These are phyloP conservation scores for Batrachochytrium dendrobatidis DNA, from an alignment of 371 early-diverging fungal genomes.

Conservation along the genomic window DNA sequence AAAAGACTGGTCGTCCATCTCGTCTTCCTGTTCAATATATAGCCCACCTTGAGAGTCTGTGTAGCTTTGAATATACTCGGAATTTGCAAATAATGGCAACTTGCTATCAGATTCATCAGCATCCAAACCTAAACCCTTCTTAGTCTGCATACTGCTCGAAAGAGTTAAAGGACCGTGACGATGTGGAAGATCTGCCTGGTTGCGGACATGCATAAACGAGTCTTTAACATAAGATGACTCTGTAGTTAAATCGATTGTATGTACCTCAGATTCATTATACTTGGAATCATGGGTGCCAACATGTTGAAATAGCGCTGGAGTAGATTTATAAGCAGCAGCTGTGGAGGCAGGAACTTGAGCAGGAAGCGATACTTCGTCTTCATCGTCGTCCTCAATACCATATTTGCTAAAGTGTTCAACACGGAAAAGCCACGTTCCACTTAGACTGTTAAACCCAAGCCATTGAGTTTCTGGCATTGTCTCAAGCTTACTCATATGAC, in stretches of 20 bases:
- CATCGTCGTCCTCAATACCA: slow-evolving; percentile 53
- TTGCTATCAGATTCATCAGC: slow-evolving; percentile 18
- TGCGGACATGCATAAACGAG: not conserved
- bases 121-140: not conserved
- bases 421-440: slow-evolving; percentile 83
- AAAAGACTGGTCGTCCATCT: slow-evolving; percentile 6
- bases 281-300: not conserved
- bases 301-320: not conserved
- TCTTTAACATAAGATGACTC: not conserved
- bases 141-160: no score
- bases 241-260: not conserved
- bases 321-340: not conserved
- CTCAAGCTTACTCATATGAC: slow-evolving; percentile 62
- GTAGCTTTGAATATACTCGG: not conserved
- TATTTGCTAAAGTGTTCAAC: slow-evolving; percentile 83
- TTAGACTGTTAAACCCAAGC: slow-evolving; percentile 58
- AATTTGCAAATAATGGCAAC: no score
- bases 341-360: not conserved
- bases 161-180: not conserved
- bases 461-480: slow-evolving; percentile 64
- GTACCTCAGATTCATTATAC: not conserved
- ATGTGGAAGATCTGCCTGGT: no score
- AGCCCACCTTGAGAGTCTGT: not conserved
- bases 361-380: slow-evolving; percentile 13
- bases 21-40: slow-evolving; percentile 14